Base-by-base conservation (phyloP, 2,329 filamentous ascomycete species). In the Coniochaeta sp. region DNA sequence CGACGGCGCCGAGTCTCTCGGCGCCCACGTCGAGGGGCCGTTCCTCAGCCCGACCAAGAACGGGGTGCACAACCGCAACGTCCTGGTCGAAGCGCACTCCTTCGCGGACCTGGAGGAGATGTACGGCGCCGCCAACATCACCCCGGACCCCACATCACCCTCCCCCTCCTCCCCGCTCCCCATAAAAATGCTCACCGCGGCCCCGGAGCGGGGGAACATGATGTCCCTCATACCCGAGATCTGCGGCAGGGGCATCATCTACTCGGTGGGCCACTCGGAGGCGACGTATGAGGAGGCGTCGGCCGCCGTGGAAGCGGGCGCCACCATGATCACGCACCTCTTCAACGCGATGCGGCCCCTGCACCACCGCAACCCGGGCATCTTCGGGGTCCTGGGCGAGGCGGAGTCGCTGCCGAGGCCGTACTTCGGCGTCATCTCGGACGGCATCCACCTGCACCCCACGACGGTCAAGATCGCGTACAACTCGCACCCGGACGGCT, bases 261-360 rank as follows among this genome's bases (percentile, higher is more conserved):
- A 86, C 73, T 89, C 90, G 1, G 89, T 96, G 64, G 92, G 92
- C 8, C 92, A 96, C 75, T 91, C 91, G 0, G 90, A 96, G 72
- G 89, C 91, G 16, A 91, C 89, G 0, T 96, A 93, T 70, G 90
- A 96, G 73, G 82, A 93, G 70, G 91, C 90, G 1, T 85, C 88
- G 4, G 75, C 78, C 4, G 89, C 90, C 22, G 83, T 95, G 3
- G 79, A 77, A n/a, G 81, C 86, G 7, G 92, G 92, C 58, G 90
- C 90, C 1, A 89, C 84, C 56, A 96, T 96, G 90, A 89, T 96
- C 65, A 96, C 92, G 0, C 92, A 96, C 69, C 81, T 96, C 1
- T 96, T 96, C 83, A 96, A 96, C 72, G 92, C 92, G 28, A 96
- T 96, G 92, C 83, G 87, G 0, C 91, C 91, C 16, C 84, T 96